These are phyloP conservation scores for Orbilia quercus DNA, from an alignment of 2,329 filamentous ascomycete species.

Conservation along the genomic window DNA sequence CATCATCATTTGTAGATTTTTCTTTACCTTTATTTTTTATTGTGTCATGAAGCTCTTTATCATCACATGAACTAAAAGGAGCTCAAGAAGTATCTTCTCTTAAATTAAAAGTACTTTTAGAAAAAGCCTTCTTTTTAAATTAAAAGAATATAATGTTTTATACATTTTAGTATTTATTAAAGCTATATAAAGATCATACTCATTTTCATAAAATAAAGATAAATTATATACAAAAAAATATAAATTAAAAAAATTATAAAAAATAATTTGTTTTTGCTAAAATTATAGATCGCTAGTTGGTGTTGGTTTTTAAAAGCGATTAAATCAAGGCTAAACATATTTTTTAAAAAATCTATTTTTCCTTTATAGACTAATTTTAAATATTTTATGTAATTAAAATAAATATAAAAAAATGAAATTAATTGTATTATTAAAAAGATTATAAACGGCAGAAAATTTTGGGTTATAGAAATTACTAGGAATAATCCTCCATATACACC, in stretches of 20 bases:
- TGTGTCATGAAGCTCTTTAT: conserved; percentile 9
- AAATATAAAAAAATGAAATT: background rate
- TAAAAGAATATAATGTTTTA: conserved; percentile 5
- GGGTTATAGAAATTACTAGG: conserved; percentile 6
- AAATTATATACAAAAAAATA: conserved; percentile 7
- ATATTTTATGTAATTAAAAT: background rate
- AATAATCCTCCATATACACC: conserved; percentile 10
- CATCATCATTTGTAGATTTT: conserved; percentile 15
- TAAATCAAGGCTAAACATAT: no score
- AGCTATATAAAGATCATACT: conserved; percentile 12
- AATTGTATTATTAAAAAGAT: background rate
- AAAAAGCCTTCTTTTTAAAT: conserved; percentile 14
- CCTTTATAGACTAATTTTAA: conserved; percentile 2
- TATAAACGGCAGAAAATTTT: conserved; percentile 6
- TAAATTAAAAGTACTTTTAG: conserved; percentile 9
- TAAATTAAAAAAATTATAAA: conserved; percentile 1
- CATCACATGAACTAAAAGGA: conserved; percentile 5
- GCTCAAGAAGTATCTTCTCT: conserved; percentile 9
- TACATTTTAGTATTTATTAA: conserved; percentile 16
- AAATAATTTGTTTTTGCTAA: no score
- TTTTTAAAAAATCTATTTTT: conserved; percentile 7
- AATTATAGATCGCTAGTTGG: no score
- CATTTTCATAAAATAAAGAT: background rate
- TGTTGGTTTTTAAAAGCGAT: no score
- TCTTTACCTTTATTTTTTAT: conserved; percentile 18